These are phyloP conservation scores for Clavispora vitiphila DNA, from an alignment of 805 yeast genomes.

Conservation along the genomic window DNA sequence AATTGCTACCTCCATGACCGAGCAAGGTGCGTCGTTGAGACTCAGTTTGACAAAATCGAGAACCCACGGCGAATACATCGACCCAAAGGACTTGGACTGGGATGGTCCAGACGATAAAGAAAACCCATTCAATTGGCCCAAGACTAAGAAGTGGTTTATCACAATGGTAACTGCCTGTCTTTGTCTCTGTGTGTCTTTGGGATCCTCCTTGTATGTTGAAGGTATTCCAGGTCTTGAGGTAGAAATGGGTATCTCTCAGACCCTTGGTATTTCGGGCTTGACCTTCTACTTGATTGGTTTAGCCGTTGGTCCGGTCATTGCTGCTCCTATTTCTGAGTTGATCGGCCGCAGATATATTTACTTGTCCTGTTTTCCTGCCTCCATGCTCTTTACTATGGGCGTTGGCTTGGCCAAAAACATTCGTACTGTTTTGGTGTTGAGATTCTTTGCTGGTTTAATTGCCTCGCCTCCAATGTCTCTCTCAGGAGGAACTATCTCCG, in stretches of 20 bases:
- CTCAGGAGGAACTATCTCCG: conserved; percentile 80
- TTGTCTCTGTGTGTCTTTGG: conserved; percentile 68
- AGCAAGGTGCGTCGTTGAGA: conserved; percentile 4
- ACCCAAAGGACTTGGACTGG: conserved; percentile 40
- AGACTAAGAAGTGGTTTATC: conserved; percentile 48
- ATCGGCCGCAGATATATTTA: conserved; percentile 15
- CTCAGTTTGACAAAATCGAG: conserved; percentile 4
- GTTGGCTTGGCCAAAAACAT: conserved; percentile 15
- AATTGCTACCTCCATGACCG: conserved; percentile 6
- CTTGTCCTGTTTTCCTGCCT: conserved; percentile 12
- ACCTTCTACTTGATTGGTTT: conserved; percentile 69
- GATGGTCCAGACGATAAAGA: conserved; percentile 57
- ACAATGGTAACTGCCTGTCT: conserved; percentile 47
- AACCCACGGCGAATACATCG: conserved; percentile 8
- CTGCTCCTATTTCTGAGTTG: conserved; percentile 49
- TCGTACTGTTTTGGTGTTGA: conserved; percentile 50
- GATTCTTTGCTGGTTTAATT: conserved; percentile 70
- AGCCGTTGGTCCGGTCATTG: conserved; percentile 63
- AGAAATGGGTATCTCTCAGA: conserved; percentile 51
- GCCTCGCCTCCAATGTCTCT: conserved; percentile 82
- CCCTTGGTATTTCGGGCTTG: conserved; percentile 61
- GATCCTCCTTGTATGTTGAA: conserved; percentile 66
- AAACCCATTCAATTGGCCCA: conserved; percentile 68
- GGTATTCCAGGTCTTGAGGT: conserved; percentile 53
- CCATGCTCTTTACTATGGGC: conserved; percentile 18